Conservation (phyloP, 306 rosid genomes). For the apple (Malus domestica) region DNA sequence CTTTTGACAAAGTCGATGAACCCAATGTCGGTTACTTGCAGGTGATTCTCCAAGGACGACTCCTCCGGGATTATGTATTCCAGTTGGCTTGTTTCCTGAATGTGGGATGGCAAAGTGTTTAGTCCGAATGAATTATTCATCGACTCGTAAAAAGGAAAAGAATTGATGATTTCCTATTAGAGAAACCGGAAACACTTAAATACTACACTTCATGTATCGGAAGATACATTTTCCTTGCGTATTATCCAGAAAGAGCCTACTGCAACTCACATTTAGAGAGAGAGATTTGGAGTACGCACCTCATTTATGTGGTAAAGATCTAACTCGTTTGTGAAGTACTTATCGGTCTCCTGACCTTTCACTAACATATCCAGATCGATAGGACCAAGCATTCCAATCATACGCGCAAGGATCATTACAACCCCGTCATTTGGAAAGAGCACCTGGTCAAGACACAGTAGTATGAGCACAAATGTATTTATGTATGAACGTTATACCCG, state of each 20-base stretch:
- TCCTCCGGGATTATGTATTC: constrained; percentile 86
- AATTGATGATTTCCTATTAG: not conserved
- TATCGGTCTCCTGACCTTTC: constrained; percentile 76
- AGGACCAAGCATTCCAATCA: constrained; percentile 84
- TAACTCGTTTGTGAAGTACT: constrained; percentile 82
- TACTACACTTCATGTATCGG: not conserved
- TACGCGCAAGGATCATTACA: constrained; percentile 73
- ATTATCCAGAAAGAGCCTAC: not conserved
- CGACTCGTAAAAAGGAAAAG: not conserved
- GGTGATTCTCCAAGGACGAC: constrained; percentile 63
- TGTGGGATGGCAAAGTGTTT: not conserved
- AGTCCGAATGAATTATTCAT: not conserved
- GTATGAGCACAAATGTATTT: not conserved
- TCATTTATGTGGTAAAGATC: constrained; percentile 74
- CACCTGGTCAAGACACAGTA: constrained; percentile 46
- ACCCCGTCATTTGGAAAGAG: constrained; percentile 79
- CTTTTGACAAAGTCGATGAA: constrained; percentile 58
- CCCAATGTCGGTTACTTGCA: constrained; percentile 46
- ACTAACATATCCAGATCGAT: constrained; percentile 77
- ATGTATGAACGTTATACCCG: not conserved
- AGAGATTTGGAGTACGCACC: constrained; percentile 44
- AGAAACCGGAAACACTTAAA: not conserved
- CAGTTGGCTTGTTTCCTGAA: constrained; percentile 73
- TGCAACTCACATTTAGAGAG: not conserved
- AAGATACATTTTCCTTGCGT: not conserved